Conservation (phyloP, 495 filamentous ascomycete genomes). For the Achaetomiella virescens region DNA sequence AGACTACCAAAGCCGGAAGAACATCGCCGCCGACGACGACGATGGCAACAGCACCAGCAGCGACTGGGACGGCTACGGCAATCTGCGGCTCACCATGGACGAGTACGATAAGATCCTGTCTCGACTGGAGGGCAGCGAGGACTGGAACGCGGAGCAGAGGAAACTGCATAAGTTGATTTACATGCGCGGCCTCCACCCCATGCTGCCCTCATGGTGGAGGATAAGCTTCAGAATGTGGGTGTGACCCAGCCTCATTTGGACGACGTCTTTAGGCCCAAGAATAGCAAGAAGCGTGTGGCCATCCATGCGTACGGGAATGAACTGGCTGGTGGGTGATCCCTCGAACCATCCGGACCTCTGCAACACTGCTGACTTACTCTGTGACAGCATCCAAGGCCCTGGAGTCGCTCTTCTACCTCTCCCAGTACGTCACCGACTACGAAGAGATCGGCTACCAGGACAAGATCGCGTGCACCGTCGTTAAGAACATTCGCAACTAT, state of each 20-base stretch:
- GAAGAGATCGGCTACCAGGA: slow-evolving; percentile 18
- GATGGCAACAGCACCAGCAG: slow-evolving; percentile 17
- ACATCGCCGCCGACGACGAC: background rate
- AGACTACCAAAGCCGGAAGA: background rate
- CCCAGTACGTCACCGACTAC: slow-evolving; percentile 26
- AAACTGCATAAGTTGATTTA: slow-evolving; percentile 27
- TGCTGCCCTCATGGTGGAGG: slow-evolving; percentile 29
- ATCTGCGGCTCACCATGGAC: slow-evolving; percentile 8
- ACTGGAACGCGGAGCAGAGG: slow-evolving; percentile 25
- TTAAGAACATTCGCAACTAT: slow-evolving; percentile 20
- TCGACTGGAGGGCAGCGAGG: slow-evolving; percentile 18
- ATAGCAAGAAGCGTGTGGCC: slow-evolving; percentile 22
- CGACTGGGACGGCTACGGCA: slow-evolving; percentile 27
- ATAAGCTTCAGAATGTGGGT: slow-evolving; percentile 28
- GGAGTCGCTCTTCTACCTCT: slow-evolving; percentile 26
- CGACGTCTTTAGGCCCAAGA: slow-evolving; percentile 20
- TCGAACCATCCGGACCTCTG: background rate
- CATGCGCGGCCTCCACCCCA: slow-evolving; percentile 28
- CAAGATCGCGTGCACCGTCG: slow-evolving; percentile 16
- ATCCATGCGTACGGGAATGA: slow-evolving; percentile 24
- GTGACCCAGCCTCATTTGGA: slow-evolving; percentile 21
- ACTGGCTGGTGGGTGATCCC: slow-evolving; percentile 17
- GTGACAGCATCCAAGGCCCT: slow-evolving; percentile 26
- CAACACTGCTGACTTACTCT: slow-evolving; percentile 3
- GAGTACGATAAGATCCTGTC: slow-evolving; percentile 17